Conservation (phyloP, 2,329 filamentous ascomycete genomes). For the Plenodomus biglobosus region DNA sequence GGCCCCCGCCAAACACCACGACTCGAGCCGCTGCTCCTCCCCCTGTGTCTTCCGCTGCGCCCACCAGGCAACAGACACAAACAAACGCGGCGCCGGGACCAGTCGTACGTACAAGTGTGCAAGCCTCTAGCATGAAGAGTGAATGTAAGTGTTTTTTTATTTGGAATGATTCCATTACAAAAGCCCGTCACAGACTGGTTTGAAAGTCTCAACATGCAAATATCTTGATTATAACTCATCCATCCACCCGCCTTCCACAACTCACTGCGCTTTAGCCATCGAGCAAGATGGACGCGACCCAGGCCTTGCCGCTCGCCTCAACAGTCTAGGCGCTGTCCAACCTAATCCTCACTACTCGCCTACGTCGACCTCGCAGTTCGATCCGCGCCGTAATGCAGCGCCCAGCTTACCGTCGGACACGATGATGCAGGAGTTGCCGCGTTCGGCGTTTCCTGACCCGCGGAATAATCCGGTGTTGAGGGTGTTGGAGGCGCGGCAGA, state of each 20-base stretch:
- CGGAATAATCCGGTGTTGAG: conserved; percentile 57
- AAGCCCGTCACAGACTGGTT: no score
- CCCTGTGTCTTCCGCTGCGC: conserved; percentile 29
- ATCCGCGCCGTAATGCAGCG: conserved; percentile 33
- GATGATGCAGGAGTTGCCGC: conserved; percentile 36
- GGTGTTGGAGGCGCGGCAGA: conserved; percentile 55
- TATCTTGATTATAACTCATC: no score
- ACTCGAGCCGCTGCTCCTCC: conserved; percentile 33
- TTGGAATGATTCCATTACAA: no score
- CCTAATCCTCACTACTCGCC: conserved; percentile 59
- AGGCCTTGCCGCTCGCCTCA: conserved; percentile 78
- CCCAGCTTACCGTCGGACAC: conserved; percentile 26
- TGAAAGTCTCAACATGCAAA: no score
- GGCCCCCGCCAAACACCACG: conserved; percentile 45
- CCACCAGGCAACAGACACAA: conserved; percentile 3
- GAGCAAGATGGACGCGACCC: conserved; percentile 64
- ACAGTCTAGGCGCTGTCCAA: conserved; percentile 60
- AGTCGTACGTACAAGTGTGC: conserved; percentile 45
- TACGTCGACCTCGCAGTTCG: conserved; percentile 54
- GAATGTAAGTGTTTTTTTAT: conserved; percentile 37
- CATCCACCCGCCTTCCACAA: no score
- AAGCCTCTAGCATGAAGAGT: conserved; percentile 43
- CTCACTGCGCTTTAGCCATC: no score
- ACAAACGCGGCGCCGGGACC: conserved; percentile 39
- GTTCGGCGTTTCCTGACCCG: conserved; percentile 36